Evolutionary conservation across 108 stramenopile genomes (phyloP).

Genomic region (Fragilariopsis cylindrus): DNA sequence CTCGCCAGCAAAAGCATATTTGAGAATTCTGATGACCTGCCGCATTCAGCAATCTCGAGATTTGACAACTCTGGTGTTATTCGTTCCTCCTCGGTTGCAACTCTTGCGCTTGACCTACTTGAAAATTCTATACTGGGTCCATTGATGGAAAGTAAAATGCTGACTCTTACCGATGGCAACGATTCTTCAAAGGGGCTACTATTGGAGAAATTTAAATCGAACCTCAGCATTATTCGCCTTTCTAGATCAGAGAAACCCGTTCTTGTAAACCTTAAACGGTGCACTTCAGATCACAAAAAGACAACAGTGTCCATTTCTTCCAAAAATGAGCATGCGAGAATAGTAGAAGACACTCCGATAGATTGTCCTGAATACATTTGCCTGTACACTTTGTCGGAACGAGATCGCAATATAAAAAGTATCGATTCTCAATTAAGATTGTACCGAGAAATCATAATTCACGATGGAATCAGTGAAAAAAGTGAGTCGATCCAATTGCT

Average conservation of each 20-base stretch:
- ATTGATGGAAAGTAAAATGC: conserved; percentile 15
- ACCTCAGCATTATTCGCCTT: conserved; percentile 25
- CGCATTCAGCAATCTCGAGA: conserved; percentile 63
- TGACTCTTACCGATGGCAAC: neutral
- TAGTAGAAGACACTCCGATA: conserved; percentile 54
- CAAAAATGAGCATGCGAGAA: neutral
- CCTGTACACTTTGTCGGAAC: conserved; percentile 42
- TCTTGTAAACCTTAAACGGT: conserved; percentile 29
- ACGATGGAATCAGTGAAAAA: conserved; percentile 36
- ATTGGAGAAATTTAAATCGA: neutral
- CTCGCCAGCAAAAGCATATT: conserved; percentile 47
- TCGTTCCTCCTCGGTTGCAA: conserved; percentile 52
- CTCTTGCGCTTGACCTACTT: conserved; percentile 50
- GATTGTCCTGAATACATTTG: conserved; percentile 72
- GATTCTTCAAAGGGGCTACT: neutral
- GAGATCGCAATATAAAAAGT: conserved; percentile 1
- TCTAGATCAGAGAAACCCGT: conserved; percentile 26
- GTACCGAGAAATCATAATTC: conserved; percentile 40
- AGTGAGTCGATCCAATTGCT: conserved; percentile 25
- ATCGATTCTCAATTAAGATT: conserved; percentile 32
- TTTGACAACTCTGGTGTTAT: conserved; percentile 37
- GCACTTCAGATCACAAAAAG: neutral
- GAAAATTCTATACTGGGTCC: conserved; percentile 31
- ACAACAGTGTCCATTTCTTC: conserved; percentile 10
- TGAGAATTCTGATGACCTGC: conserved; percentile 40